Evolutionary conservation across 2,329 filamentous ascomycete genomes (phyloP), one percentile per base, ranked within the genome.

Genomic region (Xylariomycetidae sp.): DNA sequence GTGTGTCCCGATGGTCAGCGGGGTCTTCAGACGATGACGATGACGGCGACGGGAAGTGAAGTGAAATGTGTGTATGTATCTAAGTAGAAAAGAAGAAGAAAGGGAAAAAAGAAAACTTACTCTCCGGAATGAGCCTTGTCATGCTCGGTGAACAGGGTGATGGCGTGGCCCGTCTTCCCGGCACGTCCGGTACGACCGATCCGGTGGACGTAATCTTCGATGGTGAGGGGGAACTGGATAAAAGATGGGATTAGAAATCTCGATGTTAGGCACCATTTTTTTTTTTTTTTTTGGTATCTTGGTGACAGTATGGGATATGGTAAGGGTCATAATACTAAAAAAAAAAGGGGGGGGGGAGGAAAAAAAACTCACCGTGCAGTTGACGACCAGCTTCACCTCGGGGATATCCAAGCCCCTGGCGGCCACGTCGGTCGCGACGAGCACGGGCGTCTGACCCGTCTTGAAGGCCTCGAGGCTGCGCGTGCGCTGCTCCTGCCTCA

Each of bases 171-270:
- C 12, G 82, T 79, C 61, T 92, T 89, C 31, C 92, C 92, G 30
- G 92, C 92, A 56, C 92, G 83, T 35, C 92, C 92, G 3, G 92
- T 98, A 58, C 90, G 81, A 34, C 92, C 92, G 59, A 98, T 97
- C 25, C 92, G 82, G 64, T 98, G 92, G 18, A 98, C 92, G 53
- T 97, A 97, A 56, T 98, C 92, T 62, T 97, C 92, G 25, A 92
- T 88, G 0, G 90, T 97, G 41, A 97, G 66, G 17, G 89, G 92
- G 66, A 96, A 97, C 72, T 78, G 45, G 14, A n/a, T n/a, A n/a
- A n/a, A n/a, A n/a, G n/a, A n/a, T n/a, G n/a, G n/a, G n/a, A n/a
- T n/a, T n/a, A n/a, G n/a, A n/a, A n/a, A n/a, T n/a, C n/a, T n/a
- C n/a, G n/a, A n/a, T n/a, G n/a, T n/a, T n/a, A n/a, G n/a, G n/a